Conservation (phyloP, 768 basidiomycete species). For the Mycena vulgaris region DNA sequence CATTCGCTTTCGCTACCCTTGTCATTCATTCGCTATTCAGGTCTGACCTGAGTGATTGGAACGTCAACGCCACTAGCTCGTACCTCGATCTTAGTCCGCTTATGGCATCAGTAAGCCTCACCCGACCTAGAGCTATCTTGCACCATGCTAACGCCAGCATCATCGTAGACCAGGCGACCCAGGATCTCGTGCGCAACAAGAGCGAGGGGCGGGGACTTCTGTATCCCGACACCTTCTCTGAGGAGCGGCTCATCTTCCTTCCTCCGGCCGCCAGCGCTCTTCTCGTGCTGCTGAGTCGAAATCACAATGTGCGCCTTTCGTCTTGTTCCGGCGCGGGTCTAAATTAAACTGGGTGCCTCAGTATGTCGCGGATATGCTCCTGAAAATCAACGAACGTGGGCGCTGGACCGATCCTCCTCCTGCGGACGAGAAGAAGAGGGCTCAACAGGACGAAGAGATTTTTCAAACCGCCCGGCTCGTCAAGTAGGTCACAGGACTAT, state of each 20-base stretch:
- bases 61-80: conserved; percentile 67
- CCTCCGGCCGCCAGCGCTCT: conserved; percentile 69
- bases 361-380: conserved; percentile 69
- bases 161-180: conserved; percentile 51
- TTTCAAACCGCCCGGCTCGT: conserved; percentile 71
- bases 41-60: conserved; percentile 59
- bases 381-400: conserved; percentile 69
- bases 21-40: conserved; percentile 75
- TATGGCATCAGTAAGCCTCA: conserved; percentile 63
- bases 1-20: conserved; percentile 78
- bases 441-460: conserved; percentile 67
- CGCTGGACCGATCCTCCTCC: conserved; percentile 62
- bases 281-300: conserved; percentile 69
- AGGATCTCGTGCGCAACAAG: conserved; percentile 64
- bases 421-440: conserved; percentile 40
- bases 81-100: conserved; percentile 72
- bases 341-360: conserved; percentile 41
- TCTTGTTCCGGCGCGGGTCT: conserved; percentile 13
- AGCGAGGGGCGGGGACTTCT: conserved; percentile 65
- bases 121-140: neutral
- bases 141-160: neutral
- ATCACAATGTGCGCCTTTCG: conserved; percentile 64
- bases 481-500: conserved; percentile 52
- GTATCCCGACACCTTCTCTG: conserved; percentile 68
- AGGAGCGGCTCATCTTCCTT: conserved; percentile 66